phyloP scores from a whole-genome alignment of 2,329 filamentous ascomycete species.

The Cladosporium sp. region DNA sequence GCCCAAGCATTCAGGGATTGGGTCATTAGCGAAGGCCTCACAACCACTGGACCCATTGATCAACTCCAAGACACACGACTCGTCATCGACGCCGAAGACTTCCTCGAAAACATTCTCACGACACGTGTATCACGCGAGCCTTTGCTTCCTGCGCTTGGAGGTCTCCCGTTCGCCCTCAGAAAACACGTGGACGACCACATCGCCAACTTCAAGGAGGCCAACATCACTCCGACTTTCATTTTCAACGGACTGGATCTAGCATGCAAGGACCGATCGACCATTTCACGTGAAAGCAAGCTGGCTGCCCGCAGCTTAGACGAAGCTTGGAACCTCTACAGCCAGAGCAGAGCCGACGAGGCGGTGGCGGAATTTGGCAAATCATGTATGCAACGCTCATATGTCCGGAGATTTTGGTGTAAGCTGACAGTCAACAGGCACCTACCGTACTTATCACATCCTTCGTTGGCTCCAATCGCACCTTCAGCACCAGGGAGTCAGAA shows the following conservation, averaged over 20 bases:
- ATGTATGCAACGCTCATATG: slow-evolving; percentile 46
- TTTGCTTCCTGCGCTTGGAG: slow-evolving; percentile 82
- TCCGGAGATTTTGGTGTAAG: not conserved
- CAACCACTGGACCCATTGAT: slow-evolving; percentile 57
- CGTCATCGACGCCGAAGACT: slow-evolving; percentile 86
- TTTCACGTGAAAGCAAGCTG: slow-evolving; percentile 22
- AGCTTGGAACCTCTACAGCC: slow-evolving; percentile 84
- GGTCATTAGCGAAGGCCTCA: slow-evolving; percentile 44
- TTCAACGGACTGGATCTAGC: slow-evolving; percentile 74
- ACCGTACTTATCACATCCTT: slow-evolving; percentile 66
- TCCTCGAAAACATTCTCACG: slow-evolving; percentile 73
- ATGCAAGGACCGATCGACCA: slow-evolving; percentile 23
- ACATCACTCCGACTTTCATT: slow-evolving; percentile 76
- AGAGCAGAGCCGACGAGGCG: slow-evolving; percentile 71
- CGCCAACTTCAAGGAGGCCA: slow-evolving; percentile 61
- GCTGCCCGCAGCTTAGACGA: slow-evolving; percentile 34
- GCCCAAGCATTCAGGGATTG: slow-evolving; percentile 34
- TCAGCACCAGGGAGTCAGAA: slow-evolving; percentile 63
- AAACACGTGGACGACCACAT: slow-evolving; percentile 70
- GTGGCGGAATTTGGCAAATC: slow-evolving; percentile 83
- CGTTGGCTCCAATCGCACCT: slow-evolving; percentile 73
- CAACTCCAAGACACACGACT: slow-evolving; percentile 70
- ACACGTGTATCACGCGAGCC: slow-evolving; percentile 71
- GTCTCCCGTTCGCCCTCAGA: slow-evolving; percentile 73
- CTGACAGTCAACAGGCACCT: slow-evolving; percentile 54